A percentile compares a stretch with the other conserved stretches of the same genome.
These are phyloP conservation scores for Phylloporus sp. DNA, from an alignment of 768 basidiomycete genomes.

Conservation along the genomic window DNA sequence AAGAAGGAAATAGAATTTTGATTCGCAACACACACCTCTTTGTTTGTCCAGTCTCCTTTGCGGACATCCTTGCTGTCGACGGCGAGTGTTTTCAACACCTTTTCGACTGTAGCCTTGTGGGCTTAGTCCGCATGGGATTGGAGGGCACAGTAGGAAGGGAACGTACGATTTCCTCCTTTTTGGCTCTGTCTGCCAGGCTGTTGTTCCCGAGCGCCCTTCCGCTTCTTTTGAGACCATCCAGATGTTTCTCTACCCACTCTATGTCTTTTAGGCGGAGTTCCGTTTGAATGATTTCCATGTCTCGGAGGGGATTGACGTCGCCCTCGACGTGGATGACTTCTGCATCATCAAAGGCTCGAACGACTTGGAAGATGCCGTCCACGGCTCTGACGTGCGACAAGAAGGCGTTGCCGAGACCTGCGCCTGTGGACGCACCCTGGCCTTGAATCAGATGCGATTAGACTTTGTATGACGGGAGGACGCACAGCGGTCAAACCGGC, in stretches of 20 bases:
- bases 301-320: slow-evolving; percentile 90
- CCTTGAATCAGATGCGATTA: slow-evolving; percentile 16
- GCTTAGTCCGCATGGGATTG: slow-evolving; percentile 13
- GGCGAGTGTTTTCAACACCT: slow-evolving; percentile 71
- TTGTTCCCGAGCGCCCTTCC: slow-evolving; percentile 66
- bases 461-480: slow-evolving; percentile 7
- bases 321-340: slow-evolving; percentile 99
- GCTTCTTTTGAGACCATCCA: slow-evolving; percentile 72
- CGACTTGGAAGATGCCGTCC: slow-evolving; percentile 98
- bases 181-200: slow-evolving; percentile 88
- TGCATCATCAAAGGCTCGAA: slow-evolving; percentile 98
- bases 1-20: slow-evolving; percentile 1
- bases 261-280: slow-evolving; percentile 96
- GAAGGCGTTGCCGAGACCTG: slow-evolving; percentile 96
- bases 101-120: slow-evolving; percentile 74
- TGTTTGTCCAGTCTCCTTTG: slow-evolving; percentile 91
- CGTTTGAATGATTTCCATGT: slow-evolving; percentile 96
- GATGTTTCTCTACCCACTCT: slow-evolving; percentile 93
- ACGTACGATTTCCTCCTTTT: slow-evolving; percentile 90
- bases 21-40: slow-evolving; percentile 66
- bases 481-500: slow-evolving; percentile 91
- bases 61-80: slow-evolving; percentile 86
- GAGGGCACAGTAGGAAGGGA: neutral
- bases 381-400: slow-evolving; percentile 96
- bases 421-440: slow-evolving; percentile 94